Evolutionary conservation across 805 yeast genomes (phyloP), one percentile per base, ranked within the genome.

Genomic region (Kodamaea fukazawae): DNA sequence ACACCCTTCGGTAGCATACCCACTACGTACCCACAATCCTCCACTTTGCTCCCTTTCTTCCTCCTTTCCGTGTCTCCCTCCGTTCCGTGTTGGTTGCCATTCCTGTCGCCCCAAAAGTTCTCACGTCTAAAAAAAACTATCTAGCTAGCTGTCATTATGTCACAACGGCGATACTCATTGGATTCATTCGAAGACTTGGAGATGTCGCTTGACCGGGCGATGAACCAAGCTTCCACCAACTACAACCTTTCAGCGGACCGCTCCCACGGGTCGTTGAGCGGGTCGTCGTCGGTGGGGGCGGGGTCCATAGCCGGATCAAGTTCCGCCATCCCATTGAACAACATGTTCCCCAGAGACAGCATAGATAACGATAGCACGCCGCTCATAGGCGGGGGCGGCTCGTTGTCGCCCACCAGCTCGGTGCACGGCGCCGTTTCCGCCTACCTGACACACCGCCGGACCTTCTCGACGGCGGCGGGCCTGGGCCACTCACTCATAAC

Each of bases 181-280:
- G 48, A 44, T 27, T 66, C 78, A 9, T 71, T 81, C 50, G 88
- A 83, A 49, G 74, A 76, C 47, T 76, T 83, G 53, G 88, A 83
- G 54, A 71, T 69, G 46, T 78, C 84, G 8, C 65, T 81, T 42
- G 85, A 81, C 50, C 78, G 78, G 34, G 91, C 88, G 1, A 63
- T 83, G 47, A 78, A 78, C 44, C 64, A 60, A 52, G 68, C 67
- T 48, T 51, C 79, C 61, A 57, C 70, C 67, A 48, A 70, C 62
- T 50, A 62, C 27, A 58, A 55, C 34, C 23, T 20, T 8, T 40
- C 64, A 53, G 49, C 65, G 54, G 36, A 49, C 15, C 47, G 59
- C 44, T 51, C 57, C 40, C 49, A 55, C 45, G 49, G 49, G 52
- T 54, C 66, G 41, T 58, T 58, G 31, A 57, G 55, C 15, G 32